Evolutionary conservation across 148 eudicot genomes (phyloP).

Genomic region (Rhododendron henanense): DNA sequence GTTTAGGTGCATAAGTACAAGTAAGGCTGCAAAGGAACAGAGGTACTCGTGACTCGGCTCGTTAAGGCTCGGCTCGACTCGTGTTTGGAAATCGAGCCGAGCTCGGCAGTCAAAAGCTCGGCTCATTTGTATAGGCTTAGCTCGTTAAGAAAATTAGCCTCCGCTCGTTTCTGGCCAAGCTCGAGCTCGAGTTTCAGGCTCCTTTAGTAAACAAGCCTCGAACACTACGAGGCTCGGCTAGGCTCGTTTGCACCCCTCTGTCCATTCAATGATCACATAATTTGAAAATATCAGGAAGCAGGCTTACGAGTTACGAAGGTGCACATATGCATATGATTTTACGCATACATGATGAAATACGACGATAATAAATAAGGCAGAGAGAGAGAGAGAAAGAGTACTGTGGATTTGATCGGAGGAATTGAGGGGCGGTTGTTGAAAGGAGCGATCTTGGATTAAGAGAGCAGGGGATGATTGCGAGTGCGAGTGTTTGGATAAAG

Average conservation of each 20-base stretch:
- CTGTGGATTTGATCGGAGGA: background rate
- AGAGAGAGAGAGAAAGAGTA: background rate
- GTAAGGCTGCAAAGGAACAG: too few relatives aligned
- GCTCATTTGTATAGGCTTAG: too few relatives aligned
- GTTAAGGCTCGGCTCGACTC: too few relatives aligned
- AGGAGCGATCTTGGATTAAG: background rate
- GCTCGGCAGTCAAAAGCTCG: too few relatives aligned
- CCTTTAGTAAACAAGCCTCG: too few relatives aligned
- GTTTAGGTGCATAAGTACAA: background rate
- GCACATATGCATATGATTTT: background rate
- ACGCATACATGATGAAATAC: background rate
- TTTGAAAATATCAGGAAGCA: background rate
- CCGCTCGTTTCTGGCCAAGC: too few relatives aligned
- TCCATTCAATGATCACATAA: background rate
- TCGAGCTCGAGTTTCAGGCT: too few relatives aligned
- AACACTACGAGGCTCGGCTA: too few relatives aligned
- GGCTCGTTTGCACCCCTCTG: too few relatives aligned
- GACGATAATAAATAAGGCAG: background rate
- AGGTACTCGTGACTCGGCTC: too few relatives aligned
- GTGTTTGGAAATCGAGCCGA: too few relatives aligned
- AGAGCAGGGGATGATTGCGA: constrained; percentile 9
- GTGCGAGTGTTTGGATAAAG: background rate
- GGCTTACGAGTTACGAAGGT: background rate
- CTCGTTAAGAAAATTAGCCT: too few relatives aligned
- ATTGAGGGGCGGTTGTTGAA: background rate